Evolutionary conservation across 352 stramenopile species (phyloP), one percentile per base, ranked within the genome.

Genomic region (Phytopythium sindhum): DNA sequence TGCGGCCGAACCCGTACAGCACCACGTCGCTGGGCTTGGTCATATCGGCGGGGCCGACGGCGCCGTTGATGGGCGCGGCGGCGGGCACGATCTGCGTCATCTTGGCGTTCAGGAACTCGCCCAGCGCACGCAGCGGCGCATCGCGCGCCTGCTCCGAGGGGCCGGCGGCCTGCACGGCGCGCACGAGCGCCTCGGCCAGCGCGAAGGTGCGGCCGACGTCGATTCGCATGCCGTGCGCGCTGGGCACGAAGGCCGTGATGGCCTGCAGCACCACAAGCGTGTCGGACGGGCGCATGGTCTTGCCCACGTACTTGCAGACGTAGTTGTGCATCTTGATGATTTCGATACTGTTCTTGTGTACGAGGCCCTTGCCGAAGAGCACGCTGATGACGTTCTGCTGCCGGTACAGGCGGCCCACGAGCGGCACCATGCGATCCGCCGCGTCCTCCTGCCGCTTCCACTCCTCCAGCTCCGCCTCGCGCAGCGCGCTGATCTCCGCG

Each of bases 1-100:
- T 97, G 39, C 89, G 87, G n/a, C 88, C 89, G 54, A 96, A 96
- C 21, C 89, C 89, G 57, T 97, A 95, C 29, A 97, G 74, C 47
- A 95, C 72, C 33, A 97, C 86, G 66, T 94, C 83, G 56, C 79
- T 85, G 31, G 88, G 80, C 70, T 89, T 90, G 55, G 73, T 75
- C 65, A 87, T 76, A 39, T 52, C 37, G 14, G 55, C n/a, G 52
- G 14, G 12, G 0, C 37, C 55, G 14, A 73, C 53, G 6, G 53
- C 50, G 4, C 47, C 31, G 42, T 42, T 42, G 47, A 53, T 54
- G 9, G 51, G 23, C 12, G 72, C 39, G 8, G 69, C 51, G 9
- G 68, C 26, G 1, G 69, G 60, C 10, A 68, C 66, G 7, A 91
- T 68, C 37, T 75, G 71, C 39, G 68, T 75, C 77, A 90, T 85